Conservation (phyloP, 257 asterid species). For the Petrea volubilis region DNA sequence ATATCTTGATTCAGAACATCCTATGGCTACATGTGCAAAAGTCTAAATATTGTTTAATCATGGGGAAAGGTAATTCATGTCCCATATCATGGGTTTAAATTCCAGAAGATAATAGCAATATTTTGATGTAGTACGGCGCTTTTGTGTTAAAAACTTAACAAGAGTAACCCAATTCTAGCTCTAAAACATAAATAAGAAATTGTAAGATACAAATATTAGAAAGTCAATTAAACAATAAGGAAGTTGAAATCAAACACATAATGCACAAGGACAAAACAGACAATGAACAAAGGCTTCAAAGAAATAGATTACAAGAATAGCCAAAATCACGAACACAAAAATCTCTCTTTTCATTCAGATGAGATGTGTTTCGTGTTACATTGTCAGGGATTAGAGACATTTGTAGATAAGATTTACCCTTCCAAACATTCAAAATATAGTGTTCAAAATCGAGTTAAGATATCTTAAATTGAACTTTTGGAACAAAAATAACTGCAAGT, state of each 20-base stretch:
- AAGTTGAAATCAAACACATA: no score
- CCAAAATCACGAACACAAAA: no score
- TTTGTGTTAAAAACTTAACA: not conserved
- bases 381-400: not conserved
- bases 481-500: not conserved
- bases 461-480: slow-evolving; percentile 5
- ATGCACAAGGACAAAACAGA: no score
- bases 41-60: slow-evolving; percentile 1
- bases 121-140: not conserved
- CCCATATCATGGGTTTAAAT: not conserved
- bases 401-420: not conserved
- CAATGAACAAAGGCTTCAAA: no score
- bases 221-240: no score
- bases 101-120: not conserved
- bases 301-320: no score
- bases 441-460: not conserved
- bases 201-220: no score
- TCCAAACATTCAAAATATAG: not conserved
- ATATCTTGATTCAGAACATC: not conserved
- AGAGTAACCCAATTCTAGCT: not conserved
- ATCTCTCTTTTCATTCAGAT: not conserved
- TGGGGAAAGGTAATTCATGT: not conserved
- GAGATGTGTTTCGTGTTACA: not conserved
- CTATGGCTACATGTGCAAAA: not conserved
- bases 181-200: no score